Evolutionary conservation across 1,284 basidiomycete species (phyloP), one percentile per base, ranked within the genome.

Genomic region (Moesziomyces globuligerus): DNA sequence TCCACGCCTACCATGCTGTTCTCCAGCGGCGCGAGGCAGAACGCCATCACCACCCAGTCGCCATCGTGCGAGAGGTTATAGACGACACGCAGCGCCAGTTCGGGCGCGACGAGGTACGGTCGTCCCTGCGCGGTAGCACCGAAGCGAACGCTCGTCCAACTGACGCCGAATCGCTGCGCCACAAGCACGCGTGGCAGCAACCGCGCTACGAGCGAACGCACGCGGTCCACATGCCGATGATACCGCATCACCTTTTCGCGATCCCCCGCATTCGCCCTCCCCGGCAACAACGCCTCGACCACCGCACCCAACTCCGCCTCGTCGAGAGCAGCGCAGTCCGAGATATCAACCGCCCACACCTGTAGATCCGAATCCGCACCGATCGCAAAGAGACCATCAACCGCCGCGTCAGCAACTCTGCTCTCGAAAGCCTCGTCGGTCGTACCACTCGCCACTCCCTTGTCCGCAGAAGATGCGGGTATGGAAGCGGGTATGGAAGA

Each of bases 51-150:
- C 20, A 81, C 75, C 78, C 78, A 81, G 29, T 80, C 71, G 15
- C 56, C 55, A 38, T 81, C 80, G 44, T 81, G 80, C 11, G 78
- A 68, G 23, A 81, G 47, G 50, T 81, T 81, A 52, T 64, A 78
- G 55, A 81, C 80, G 18, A 73, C 23, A 13, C 37, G 26, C 18
- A 25, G 13, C 4, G 32, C 13, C 8, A 17, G 26, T 7, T 17
- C 7, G 1, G 72, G 68, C n/a, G 44, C 20, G 1, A 24, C 18
- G 7, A 64, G 5, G 18, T 37, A 75, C 4, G 75, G 75, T 2
- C 75, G 62, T 9, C 75, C 75, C 20, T 67, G 57, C 0, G 7
- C 32, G 13, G 66, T 68, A 0, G 57, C 18, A 1, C 37, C 38
- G 26, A 72, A 68, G 0, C 49, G 36, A 4, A 56, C 28, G 0